Evolutionary conservation across 1,139 yeast genomes (phyloP), one percentile per base, ranked within the genome.

Genomic region (Candida frijolesensis): DNA sequence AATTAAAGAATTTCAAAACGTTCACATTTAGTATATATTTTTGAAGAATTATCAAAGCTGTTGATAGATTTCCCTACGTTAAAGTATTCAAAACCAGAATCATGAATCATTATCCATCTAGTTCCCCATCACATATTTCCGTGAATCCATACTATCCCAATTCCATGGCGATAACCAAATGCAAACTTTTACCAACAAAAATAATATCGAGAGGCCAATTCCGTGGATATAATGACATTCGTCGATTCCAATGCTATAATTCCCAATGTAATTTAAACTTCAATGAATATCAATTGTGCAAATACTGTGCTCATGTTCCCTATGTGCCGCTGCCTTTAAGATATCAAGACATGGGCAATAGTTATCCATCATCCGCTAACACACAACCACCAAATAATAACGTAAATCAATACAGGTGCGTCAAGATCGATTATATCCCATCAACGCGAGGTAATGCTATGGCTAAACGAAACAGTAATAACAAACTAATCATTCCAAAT

Each of bases 291-390:
- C 46, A 45, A 42, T 35, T 33, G 6, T 67, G 72, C 53, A 49
- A 48, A 18, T 60, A 64, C 51, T 67, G 72, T 54, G 54, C 54
- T 27, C 45, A 57, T 50, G 45, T 64, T 11, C 68, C 71, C 0
- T 61, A 64, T 50, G 57, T 64, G 33, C 53, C 63, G 14, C 64
- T 67, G 30, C 66, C 68, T 6, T 57, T 67, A 45, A 51, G 60
- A 25, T 38, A 37, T 35, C 29, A 40, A 12, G 44, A 33, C 22
- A 46, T 15, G 16, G 16, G 19, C 5, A 18, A 22, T 22, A 11
- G 10, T 10, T 15, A 11, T 37, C 18, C 22, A 12, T 18, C 27
- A 18, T 10, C n/a, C 12, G n/a, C 15, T 1, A 34, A 22, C 18
- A 18, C 41, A n/a, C 25, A 16, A 22, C 27, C 27, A 7, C 27